phyloP scores from a whole-genome alignment of 2,329 filamentous ascomycete genomes.

The Lachnellula cervina region DNA sequence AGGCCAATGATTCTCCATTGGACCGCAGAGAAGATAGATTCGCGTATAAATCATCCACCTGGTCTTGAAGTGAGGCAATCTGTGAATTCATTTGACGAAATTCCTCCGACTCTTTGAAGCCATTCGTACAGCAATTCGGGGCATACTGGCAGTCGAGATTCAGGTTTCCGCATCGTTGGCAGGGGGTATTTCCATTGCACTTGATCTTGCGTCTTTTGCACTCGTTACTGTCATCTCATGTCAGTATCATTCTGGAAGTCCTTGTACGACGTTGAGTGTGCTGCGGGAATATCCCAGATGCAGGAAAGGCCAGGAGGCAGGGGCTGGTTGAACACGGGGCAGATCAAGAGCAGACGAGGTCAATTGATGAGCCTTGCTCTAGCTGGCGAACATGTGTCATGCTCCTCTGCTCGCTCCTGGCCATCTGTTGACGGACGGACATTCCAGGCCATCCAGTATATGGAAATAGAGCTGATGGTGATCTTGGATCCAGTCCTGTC shows the following conservation, averaged over 20 bases:
- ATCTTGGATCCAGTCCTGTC: not conserved
- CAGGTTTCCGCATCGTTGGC: constrained; percentile 64
- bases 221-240: constrained; percentile 47
- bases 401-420: no score
- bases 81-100: constrained; percentile 77
- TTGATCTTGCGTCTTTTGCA: constrained; percentile 73
- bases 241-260: constrained; percentile 1
- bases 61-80: constrained; percentile 71
- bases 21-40: constrained; percentile 52
- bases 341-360: not conserved
- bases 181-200: constrained; percentile 66
- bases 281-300: not conserved
- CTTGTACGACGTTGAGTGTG: not conserved
- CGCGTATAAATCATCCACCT: constrained; percentile 72
- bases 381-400: no score
- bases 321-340: not conserved
- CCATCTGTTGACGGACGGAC: no score
- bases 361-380: no score
- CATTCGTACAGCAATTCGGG: constrained; percentile 64
- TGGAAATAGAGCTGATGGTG: no score
- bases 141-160: constrained; percentile 62
- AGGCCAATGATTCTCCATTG: constrained; percentile 16
- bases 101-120: constrained; percentile 88
- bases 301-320: not conserved
- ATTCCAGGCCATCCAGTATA: no score